Evolutionary conservation across 192 early-diverging fungal species (phyloP).

Genomic region (Podila epigama): DNA sequence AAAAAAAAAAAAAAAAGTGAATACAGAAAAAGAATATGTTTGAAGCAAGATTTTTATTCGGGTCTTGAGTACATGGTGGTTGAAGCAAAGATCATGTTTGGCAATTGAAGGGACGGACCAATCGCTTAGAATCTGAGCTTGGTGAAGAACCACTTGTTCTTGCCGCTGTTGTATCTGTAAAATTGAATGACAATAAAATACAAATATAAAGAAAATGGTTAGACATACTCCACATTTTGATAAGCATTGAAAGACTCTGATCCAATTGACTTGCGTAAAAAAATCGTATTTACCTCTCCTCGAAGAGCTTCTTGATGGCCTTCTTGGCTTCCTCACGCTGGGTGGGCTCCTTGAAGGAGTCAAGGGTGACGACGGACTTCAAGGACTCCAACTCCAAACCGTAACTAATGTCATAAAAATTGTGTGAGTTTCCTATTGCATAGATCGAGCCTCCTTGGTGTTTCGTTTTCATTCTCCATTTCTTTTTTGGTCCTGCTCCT

Average conservation of each 20-base stretch:
- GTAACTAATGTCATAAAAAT: slow-evolving; percentile 63
- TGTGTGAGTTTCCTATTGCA: slow-evolving; percentile 8
- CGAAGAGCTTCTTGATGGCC: slow-evolving; percentile 94
- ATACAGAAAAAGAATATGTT: too few species aligned
- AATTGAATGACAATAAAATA: not conserved
- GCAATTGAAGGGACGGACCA: not conserved
- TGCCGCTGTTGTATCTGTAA: slow-evolving; percentile 89
- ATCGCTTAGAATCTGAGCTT: slow-evolving; percentile 92
- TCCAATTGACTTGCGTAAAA: not conserved
- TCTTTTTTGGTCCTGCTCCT: not conserved
- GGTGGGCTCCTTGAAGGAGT: slow-evolving; percentile 94
- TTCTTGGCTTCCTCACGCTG: slow-evolving; percentile 91
- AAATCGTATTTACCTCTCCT: slow-evolving; percentile 69
- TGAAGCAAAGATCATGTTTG: slow-evolving; percentile 1
- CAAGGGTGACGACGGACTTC: slow-evolving; percentile 85
- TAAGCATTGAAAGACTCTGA: not conserved
- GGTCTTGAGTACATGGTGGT: slow-evolving; percentile 1
- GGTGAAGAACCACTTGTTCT: slow-evolving; percentile 99
- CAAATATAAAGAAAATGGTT: not conserved
- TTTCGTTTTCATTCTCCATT: not conserved
- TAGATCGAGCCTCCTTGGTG: too few species aligned
- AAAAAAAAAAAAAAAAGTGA: not conserved
- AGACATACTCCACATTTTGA: not conserved
- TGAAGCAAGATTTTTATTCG: slow-evolving; percentile 3
- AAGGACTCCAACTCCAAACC: slow-evolving; percentile 94